These are phyloP conservation scores for Saccharomycopsis microspora DNA, from an alignment of 805 yeast genomes.

Conservation along the genomic window DNA sequence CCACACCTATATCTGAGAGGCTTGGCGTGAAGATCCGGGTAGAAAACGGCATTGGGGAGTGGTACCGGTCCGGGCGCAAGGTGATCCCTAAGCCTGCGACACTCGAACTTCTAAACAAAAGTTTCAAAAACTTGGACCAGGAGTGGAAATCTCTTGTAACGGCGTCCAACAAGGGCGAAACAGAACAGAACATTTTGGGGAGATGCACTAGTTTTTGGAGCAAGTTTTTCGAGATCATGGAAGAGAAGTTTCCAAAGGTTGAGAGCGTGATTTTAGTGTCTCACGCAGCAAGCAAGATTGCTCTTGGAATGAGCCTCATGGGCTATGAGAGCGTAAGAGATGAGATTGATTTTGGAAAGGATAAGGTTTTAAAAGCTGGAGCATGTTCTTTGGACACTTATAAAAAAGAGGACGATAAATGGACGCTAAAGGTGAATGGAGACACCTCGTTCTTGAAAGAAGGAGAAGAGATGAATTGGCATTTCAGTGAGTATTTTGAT, in stretches of 20 bases:
- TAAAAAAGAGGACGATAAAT: conserved; percentile 27
- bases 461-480: conserved; percentile 95
- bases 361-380: conserved; percentile 56
- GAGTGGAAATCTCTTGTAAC: conserved; percentile 44
- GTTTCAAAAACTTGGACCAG: conserved; percentile 38
- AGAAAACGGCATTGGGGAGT: conserved; percentile 86
- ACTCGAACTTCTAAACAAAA: conserved; percentile 32
- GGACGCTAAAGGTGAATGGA: conserved; percentile 65
- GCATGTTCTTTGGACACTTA: conserved; percentile 76
- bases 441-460: conserved; percentile 52
- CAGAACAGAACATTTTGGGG: conserved; percentile 52
- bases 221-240: conserved; percentile 46
- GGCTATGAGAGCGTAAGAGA: conserved; percentile 42
- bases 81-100: conserved; percentile 63
- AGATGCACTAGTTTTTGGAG: conserved; percentile 49
- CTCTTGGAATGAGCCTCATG: conserved; percentile 68
- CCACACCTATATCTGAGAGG: conserved; percentile 51
- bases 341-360: conserved; percentile 32
- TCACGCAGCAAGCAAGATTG: conserved; percentile 91
- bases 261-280: conserved; percentile 63
- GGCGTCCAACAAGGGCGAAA: conserved; percentile 64
- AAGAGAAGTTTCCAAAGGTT: conserved; percentile 43
- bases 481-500: conserved; percentile 38
- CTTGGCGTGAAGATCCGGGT: conserved; percentile 48
- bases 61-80: conserved; percentile 67